A percentile compares a stretch with the other conserved stretches of the same genome.
phyloP scores from a whole-genome alignment of 129 eudicot species.

The Escallonia herrerae region DNA sequence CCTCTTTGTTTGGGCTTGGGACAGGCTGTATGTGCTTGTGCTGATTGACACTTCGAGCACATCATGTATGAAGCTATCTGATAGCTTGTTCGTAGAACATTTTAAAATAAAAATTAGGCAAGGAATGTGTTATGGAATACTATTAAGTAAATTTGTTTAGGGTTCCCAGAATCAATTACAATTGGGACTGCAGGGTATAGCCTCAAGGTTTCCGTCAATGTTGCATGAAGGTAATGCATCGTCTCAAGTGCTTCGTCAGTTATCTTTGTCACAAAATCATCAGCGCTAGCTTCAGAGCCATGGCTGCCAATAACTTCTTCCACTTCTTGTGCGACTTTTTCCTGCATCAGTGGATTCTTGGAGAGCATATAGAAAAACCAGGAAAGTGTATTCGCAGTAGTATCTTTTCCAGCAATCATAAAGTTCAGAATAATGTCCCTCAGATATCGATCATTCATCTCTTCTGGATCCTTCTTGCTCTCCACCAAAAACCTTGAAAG shows the following conservation, averaged over 20 bases:
- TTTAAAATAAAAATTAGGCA: no score
- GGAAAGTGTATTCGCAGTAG: conserved; percentile 52
- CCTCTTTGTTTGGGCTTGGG: no score
- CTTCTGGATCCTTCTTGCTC: conserved; percentile 46
- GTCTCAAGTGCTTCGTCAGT: conserved; percentile 58
- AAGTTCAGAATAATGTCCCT: conserved; percentile 76
- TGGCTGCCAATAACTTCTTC: conserved; percentile 9
- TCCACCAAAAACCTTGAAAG: conserved; percentile 68
- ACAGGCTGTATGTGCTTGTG: no score
- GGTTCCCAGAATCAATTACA: conserved; percentile 14
- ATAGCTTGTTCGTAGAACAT: no score
- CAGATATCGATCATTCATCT: conserved; percentile 56
- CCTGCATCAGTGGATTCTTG: conserved; percentile 62
- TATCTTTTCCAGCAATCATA: conserved; percentile 71
- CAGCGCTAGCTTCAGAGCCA: conserved; percentile 14
- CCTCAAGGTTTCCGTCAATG: conserved; percentile 51
- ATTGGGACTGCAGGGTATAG: conserved; percentile 56
- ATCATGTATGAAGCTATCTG: no score
- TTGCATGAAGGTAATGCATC: conserved; percentile 68
- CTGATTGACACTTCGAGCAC: no score
- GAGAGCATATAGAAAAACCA: conserved; percentile 74
- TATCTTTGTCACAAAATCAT: conserved; percentile 34
- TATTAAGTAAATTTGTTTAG: no score
- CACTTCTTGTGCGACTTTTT: conserved; percentile 51
- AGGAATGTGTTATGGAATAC: no score